Evolutionary conservation across 2,329 filamentous ascomycete genomes (phyloP), one percentile per base, ranked within the genome.

Genomic region (Incumbomyces delicatus): DNA sequence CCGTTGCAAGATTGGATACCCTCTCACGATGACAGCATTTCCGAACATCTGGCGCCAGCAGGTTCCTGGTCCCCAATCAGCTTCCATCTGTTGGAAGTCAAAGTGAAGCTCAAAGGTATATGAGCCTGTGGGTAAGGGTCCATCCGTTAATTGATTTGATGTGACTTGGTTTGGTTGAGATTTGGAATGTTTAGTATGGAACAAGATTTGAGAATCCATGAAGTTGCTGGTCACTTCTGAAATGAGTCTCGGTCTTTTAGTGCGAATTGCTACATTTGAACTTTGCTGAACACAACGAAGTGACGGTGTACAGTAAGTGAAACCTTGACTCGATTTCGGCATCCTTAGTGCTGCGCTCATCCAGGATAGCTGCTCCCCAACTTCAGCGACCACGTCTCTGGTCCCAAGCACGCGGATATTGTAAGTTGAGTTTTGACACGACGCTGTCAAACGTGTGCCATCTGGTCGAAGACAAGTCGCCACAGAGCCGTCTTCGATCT

Each of bases 21-120:
- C 62, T 27, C 38, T 44, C 1, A 58, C 63, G 14, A 64, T 44
- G 2, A 61, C 53, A 1, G 57, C 55, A 13, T 57, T 59, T 6
- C 49, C 33, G 34, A 65, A 61, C 17, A 65, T 45, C 7, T 49
- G 18, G 29, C 56, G 51, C 63, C 63, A 66, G 40, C 63, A 65
- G 39, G 54, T 33, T 1, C 61, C 59, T 43, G n/a, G 22, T 22
- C 13, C 18, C 2, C 6, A 17, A 1, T 16, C 32, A 2, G 17
- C 33, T 11, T 33, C 7, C 27, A 30, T 20, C 39, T 37, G 22
- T n/a, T 55, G 29, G 30, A 48, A n/a, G 2, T 2, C 41, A 29
- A 50, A 52, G 18, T 18, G 14, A 12, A 55, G 45, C 41, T 30
- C 33, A 35, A 39, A 53, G 11, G 17, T 5, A 18, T 16, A 27